Base-by-base conservation (phyloP, 202 grass and related monocot genomes). In the Hordeum pubiflorum region DNA sequence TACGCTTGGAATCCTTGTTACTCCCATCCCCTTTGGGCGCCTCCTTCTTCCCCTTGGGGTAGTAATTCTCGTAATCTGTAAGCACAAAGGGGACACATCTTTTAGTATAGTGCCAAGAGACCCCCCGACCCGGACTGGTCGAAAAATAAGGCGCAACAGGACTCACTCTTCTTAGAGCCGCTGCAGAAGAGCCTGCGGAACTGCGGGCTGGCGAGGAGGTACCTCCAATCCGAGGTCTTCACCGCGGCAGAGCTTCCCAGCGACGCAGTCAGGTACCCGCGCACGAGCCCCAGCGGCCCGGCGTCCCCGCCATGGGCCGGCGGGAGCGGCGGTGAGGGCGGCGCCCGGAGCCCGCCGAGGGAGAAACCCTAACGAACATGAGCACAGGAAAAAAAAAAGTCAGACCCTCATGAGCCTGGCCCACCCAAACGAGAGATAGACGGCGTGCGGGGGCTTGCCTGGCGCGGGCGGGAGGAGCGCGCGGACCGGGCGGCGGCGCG, bases 21-120 rank as follows among this genome's bases (percentile, higher is more conserved):
- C 88, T 87, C 46, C 79, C 92, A 43, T 93, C 79, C 5, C 90
- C 96, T 73, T 95, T 93, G 0, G 95, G 95, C n/a, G 21, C 86
- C 31, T 91, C 88, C 89, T 92, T 91, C 78, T 97, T 94, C 41
- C 87, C 88, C 76, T 91, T 97, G 1, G 90, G 94, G 24, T 79
- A 89, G 80, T 93, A 95, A 21, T 99, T 95, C 65, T 99, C 92
- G 61, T 91, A 98, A 89, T 95, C 95, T 98, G 82, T 81, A 87
- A 82, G 14, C 74, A 86, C 10, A 32, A 13, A 70, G 74, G 20
- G 4, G 4, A 32, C 31, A 15, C 6, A 22, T 20, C 7, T 52
- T 63, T 87, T 9, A 82, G 41, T 15, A 50, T n/a, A 29, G 23
- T 31, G 17, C 17, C 72, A 55, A n/a, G 26, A 50, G 58, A 50